Conservation (phyloP, 1,139 yeast species). For the Blastobotrys illinoisensis region DNA sequence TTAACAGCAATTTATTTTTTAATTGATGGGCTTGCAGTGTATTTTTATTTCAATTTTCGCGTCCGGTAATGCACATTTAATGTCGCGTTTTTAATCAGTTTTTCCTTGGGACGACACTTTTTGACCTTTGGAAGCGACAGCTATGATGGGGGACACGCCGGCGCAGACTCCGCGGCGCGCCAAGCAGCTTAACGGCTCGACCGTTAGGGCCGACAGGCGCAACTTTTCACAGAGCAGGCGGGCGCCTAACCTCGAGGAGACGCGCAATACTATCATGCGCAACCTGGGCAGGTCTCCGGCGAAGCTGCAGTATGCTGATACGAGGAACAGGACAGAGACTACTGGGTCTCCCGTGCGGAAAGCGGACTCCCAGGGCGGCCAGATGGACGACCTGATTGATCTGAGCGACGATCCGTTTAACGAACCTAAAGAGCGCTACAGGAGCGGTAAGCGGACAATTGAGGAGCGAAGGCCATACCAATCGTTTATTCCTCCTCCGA, state of each 20-base stretch:
- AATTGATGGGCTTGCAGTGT: neutral
- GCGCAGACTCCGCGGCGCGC: neutral
- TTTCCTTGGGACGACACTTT: neutral
- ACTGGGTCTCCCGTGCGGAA: neutral
- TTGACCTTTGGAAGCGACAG: neutral
- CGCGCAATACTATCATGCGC: neutral
- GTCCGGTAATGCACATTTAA: neutral
- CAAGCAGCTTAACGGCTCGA: neutral
- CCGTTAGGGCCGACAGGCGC: neutral
- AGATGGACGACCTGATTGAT: neutral
- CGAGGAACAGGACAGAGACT: neutral
- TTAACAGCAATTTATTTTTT: neutral
- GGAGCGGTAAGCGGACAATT: neutral
- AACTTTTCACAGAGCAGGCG: neutral
- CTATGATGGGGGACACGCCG: neutral
- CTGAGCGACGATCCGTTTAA: neutral
- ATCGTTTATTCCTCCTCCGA: neutral
- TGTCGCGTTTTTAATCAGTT: neutral
- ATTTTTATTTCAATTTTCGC: neutral
- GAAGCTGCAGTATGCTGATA: neutral
- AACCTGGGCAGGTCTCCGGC: neutral
- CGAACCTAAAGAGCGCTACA: neutral
- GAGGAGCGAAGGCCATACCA: neutral
- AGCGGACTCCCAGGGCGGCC: neutral
- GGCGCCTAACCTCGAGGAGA: neutral